These are phyloP conservation scores for Huntiella savannae DNA, from an alignment of 2,329 filamentous ascomycete genomes.

Conservation along the genomic window DNA sequence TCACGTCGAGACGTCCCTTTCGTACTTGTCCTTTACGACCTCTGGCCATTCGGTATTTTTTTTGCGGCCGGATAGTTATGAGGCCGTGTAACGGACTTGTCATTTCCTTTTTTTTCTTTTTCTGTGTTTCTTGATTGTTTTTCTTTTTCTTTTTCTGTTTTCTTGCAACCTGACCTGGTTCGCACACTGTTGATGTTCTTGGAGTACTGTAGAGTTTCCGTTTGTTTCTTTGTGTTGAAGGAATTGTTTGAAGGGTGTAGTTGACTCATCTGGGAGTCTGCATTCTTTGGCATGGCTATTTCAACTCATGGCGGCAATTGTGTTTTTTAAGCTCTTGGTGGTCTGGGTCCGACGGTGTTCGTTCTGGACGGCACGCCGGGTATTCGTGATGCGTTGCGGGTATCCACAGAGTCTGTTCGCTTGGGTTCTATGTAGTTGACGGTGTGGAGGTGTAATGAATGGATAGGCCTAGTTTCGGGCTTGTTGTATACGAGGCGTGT, in stretches of 20 bases:
- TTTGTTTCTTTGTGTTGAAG: not conserved
- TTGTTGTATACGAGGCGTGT: not conserved
- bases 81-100: too few relatives aligned
- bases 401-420: conserved; percentile 2
- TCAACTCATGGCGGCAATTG: not conserved
- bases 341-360: not conserved
- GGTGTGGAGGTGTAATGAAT: not conserved
- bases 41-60: not conserved
- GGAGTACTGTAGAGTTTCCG: conserved; percentile 2
- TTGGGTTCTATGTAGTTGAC: not conserved
- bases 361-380: conserved; percentile 24
- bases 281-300: conserved; percentile 1
- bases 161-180: conserved; percentile 9
- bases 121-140: not conserved
- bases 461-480: not conserved
- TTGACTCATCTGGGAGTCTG: conserved; percentile 12
- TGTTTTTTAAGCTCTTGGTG: too few relatives aligned
- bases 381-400: conserved; percentile 14
- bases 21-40: not conserved
- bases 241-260: conserved; percentile 2
- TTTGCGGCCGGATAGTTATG: not conserved
- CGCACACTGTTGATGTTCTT: not conserved
- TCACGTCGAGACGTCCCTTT: conserved; percentile 3
- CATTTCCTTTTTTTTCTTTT: not conserved
- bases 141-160: conserved; percentile 5